Base-by-base conservation (phyloP, 352 stramenopile genomes). In the Nothophytophthora sp. region DNA sequence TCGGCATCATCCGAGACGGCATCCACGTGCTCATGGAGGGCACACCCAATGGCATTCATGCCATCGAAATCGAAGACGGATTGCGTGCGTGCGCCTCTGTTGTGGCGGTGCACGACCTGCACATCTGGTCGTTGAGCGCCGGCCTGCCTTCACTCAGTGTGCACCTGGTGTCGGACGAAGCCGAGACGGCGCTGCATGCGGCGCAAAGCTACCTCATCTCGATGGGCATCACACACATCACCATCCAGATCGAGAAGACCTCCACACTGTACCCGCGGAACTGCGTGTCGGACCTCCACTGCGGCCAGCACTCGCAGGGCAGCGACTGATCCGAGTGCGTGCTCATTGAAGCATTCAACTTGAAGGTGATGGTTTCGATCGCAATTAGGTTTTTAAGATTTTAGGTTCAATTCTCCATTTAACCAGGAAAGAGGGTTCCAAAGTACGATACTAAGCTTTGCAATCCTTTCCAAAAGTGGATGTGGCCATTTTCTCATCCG, bases 111-210 rank as follows among this genome's bases (percentile, higher is more conserved):
- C 97, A 99, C 73, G 95, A 99, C 69, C 72, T 99, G 50, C 97
- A 99, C 77, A 97, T 99, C 50, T 99, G 97, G 97, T 96, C 75
- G 44, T 90, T 99, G 41, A 98, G 88, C 22, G 83, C 96, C 9
- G 94, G 95, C 0, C 58, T 92, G 25, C 77, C 79, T 10, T 88
- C 87, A 18, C 72, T 99, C 22, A 98, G 87, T 47, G 95, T 98
- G 19, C 97, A 99, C 67, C 66, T 98, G 41, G 59, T 90, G 23
- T 88, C 73, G 28, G 69, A 81, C 24, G 69, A 91, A 28, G 64
- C 75, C 4, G 81, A 92, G 47, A 69, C 72, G 30, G 74, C 82
- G 28, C 69, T 93, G 33, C 65, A 85, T 32, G 66, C 78, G 27
- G 78, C 83, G n/a, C 85, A 95, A 52, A 61, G 75, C 41, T 90